phyloP scores from a whole-genome alignment of 179 eudicot species.

The Silene noctiflora region DNA sequence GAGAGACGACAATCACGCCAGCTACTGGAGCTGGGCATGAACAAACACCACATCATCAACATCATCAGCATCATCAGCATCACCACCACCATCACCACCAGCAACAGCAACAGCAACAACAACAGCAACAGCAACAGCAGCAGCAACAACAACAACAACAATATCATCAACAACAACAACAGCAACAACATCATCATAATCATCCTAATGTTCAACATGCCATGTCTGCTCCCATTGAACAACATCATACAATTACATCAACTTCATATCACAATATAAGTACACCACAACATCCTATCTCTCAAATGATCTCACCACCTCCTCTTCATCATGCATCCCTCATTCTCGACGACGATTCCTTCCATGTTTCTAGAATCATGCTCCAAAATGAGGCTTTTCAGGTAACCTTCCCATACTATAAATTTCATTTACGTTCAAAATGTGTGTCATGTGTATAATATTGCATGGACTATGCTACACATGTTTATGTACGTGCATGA shows the following conservation, averaged over 20 bases:
- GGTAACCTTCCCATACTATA: slow-evolving; percentile 25
- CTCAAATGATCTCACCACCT: slow-evolving; percentile 64
- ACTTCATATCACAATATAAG: slow-evolving; percentile 54
- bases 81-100: no score
- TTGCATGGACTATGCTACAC: not conserved
- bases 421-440: no score
- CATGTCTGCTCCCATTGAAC: slow-evolving; percentile 33
- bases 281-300: slow-evolving; percentile 64
- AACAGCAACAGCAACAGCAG: slow-evolving; percentile 25
- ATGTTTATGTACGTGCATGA: not conserved
- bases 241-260: slow-evolving; percentile 33
- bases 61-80: slow-evolving; percentile 7
- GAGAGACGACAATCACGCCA: slow-evolving; percentile 37
- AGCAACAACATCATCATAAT: slow-evolving; percentile 6
- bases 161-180: not conserved
- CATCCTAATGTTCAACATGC: slow-evolving; percentile 14
- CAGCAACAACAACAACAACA: slow-evolving; percentile 38
- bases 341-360: slow-evolving; percentile 55
- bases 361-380: slow-evolving; percentile 61
- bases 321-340: slow-evolving; percentile 67
- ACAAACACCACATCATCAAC: slow-evolving; percentile 5
- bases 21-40: slow-evolving; percentile 26
- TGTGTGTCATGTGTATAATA: not conserved
- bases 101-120: slow-evolving; percentile 28
- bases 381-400: slow-evolving; percentile 65